Evolutionary conservation across 495 filamentous ascomycete species (phyloP).

Genomic region (Aspergillus bridgeri): DNA sequence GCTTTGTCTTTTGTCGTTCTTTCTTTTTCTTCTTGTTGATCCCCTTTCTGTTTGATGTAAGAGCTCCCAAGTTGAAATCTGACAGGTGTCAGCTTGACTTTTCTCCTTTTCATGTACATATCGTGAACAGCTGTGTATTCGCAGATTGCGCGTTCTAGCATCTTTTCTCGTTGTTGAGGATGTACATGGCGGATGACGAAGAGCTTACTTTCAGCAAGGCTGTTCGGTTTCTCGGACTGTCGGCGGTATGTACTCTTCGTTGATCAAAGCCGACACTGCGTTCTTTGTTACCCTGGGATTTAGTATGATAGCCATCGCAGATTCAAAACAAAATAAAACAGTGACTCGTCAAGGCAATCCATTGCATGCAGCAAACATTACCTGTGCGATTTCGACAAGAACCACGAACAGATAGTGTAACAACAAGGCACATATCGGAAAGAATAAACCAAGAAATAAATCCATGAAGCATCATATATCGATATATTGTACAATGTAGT

Average conservation of each 20-base stretch:
- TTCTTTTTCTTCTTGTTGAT: too few relatives aligned
- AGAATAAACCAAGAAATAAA: not conserved
- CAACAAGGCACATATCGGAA: not conserved
- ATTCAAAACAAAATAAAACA: too few relatives aligned
- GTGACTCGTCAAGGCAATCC: too few relatives aligned
- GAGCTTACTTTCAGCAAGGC: not conserved
- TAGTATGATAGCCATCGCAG: too few relatives aligned
- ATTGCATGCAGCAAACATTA: too few relatives aligned
- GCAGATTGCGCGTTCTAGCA: too few relatives aligned
- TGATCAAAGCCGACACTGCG: not conserved
- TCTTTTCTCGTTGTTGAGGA: not conserved
- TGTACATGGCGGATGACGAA: not conserved
- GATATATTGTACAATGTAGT: slow-evolving; percentile 17
- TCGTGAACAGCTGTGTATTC: not conserved
- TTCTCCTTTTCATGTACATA: not conserved
- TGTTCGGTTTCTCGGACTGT: not conserved
- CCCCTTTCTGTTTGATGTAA: not conserved
- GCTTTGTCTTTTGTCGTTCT: too few relatives aligned
- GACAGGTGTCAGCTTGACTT: not conserved
- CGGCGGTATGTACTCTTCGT: not conserved
- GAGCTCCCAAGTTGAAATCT: not conserved
- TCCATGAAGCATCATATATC: not conserved
- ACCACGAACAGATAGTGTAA: too few relatives aligned
- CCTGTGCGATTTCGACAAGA: not conserved
- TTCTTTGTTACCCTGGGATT: too few relatives aligned